These are phyloP conservation scores for Ettlia oleoabundans DNA, from an alignment of 139 green algal species.

Conservation along the genomic window DNA sequence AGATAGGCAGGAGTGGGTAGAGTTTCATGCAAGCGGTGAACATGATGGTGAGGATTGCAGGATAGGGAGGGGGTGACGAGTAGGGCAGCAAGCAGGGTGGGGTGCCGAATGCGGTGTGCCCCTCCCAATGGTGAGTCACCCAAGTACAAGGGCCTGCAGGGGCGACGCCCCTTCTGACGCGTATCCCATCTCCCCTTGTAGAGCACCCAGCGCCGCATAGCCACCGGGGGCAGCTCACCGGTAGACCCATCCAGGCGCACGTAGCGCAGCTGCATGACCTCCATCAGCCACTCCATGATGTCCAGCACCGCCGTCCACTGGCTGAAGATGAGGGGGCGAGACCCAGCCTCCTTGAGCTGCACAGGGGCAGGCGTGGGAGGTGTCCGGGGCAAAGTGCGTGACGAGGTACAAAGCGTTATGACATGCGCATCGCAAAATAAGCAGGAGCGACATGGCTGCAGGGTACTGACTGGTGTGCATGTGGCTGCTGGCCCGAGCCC, in stretches of 20 bases:
- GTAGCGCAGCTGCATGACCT: conserved; percentile 69
- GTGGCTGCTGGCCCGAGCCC: too few relatives aligned
- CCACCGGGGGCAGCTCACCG: too few relatives aligned
- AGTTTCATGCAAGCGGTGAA: too few relatives aligned
- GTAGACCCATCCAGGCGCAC: conserved; percentile 89
- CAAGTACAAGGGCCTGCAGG: not conserved
- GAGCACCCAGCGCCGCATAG: not conserved
- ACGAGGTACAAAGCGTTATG: not conserved
- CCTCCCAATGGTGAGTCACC: too few relatives aligned
- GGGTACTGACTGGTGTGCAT: too few relatives aligned
- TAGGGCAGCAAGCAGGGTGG: too few relatives aligned
- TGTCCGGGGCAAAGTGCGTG: not conserved
- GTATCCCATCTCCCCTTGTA: not conserved
- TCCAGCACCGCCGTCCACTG: conserved; percentile 94
- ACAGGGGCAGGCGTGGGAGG: conserved; percentile 2
- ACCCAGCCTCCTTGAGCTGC: conserved; percentile 65
- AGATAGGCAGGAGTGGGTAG: not conserved
- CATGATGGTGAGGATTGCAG: too few relatives aligned
- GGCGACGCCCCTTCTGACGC: not conserved
- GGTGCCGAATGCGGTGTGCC: too few relatives aligned
- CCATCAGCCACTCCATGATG: conserved; percentile 89
- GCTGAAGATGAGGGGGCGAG: conserved; percentile 86
- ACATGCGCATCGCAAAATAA: too few relatives aligned
- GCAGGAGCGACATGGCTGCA: too few relatives aligned
- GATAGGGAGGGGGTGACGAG: too few relatives aligned